Evolutionary conservation across 2,329 filamentous ascomycete genomes (phyloP).

Genomic region (Sphaceloma murrayae): DNA sequence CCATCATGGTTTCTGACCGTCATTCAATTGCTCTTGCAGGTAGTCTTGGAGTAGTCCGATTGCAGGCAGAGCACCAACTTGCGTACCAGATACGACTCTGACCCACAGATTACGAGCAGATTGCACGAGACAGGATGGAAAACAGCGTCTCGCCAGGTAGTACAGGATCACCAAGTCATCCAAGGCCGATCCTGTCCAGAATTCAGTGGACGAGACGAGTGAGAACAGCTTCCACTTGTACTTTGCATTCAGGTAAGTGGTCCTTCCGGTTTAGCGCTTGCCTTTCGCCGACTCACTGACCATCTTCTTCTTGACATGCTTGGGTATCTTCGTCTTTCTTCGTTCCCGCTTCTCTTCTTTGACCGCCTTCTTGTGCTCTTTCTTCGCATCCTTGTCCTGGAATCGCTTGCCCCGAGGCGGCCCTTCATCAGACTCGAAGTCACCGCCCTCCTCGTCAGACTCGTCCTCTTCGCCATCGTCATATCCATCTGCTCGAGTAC

Average conservation of each 20-base stretch:
- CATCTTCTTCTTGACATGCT: conserved; percentile 86
- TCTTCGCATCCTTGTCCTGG: conserved; percentile 85
- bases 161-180: background rate
- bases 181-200: too few relatives aligned
- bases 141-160: background rate
- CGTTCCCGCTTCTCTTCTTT: conserved; percentile 95
- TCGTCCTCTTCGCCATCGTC: conserved; percentile 24
- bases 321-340: conserved; percentile 90
- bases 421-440: conserved; percentile 41
- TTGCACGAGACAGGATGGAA: conserved; percentile 27
- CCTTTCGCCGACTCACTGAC: conserved; percentile 50
- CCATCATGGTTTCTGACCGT: too few relatives aligned
- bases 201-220: too few relatives aligned
- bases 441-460: conserved; percentile 41
- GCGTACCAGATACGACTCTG: conserved; percentile 34
- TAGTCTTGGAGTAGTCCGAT: conserved; percentile 29
- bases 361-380: conserved; percentile 77
- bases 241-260: too few relatives aligned
- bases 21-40: conserved; percentile 19
- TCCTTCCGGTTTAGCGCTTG: conserved; percentile 56
- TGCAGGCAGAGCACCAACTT: conserved; percentile 34
- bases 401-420: conserved; percentile 72
- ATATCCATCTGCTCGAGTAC: conserved; percentile 18
- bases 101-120: conserved; percentile 35
- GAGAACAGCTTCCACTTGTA: too few relatives aligned